Evolutionary conservation across 805 yeast genomes (phyloP), one percentile per base, ranked within the genome.

Genomic region (Lipomyces chichibuensis): DNA sequence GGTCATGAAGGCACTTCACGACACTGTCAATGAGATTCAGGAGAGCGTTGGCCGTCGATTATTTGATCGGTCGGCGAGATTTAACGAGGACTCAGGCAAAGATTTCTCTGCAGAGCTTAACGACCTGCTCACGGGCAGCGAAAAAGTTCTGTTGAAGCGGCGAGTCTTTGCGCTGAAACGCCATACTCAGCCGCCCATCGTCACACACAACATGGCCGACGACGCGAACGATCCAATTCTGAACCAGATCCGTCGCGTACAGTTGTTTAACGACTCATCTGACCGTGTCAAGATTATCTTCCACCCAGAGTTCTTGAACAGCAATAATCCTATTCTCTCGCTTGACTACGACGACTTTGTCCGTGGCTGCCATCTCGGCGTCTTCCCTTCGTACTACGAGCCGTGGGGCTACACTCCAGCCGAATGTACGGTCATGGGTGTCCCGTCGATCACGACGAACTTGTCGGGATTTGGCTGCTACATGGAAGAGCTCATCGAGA

Each of bases 331-430:
- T 62, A 90, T 94, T 66, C 83, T 94, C 76, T 89, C 97, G 23
- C 81, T 94, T 65, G 99, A 94, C 79, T 94, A 94, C 78, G 99
- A 94, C 77, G 99, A 94, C 78, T 94, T 94, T 78, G 99, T 94
- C 58, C 86, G 99, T 73, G 99, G 99, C 69, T 93, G 98, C 78
- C 98, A 94, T 79, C 82, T 95, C 78, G 99, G 99, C 78, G 97
- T 94, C 61, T 94, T 94, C 88, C 99, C 99, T 60, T 92, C 97
- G 0, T 94, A 94, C 80, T 94, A 94, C 77, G 99, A 94, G 80
- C 99, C 99, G 3, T 94, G 99, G 99, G 99, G 99, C 52, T 94
- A 94, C 79, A 94, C 99, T 1, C 99, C 99, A 2, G 98, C 98
- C 8, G 99, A 94, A 78, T 95, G 99, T 82, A 94, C 99, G 0